Percentiles rank a stretch among this genome's conserved stretches.
These are phyloP conservation scores for Aspergillus transmontanensis DNA, from an alignment of 2,329 filamentous ascomycete genomes.

Conservation along the genomic window DNA sequence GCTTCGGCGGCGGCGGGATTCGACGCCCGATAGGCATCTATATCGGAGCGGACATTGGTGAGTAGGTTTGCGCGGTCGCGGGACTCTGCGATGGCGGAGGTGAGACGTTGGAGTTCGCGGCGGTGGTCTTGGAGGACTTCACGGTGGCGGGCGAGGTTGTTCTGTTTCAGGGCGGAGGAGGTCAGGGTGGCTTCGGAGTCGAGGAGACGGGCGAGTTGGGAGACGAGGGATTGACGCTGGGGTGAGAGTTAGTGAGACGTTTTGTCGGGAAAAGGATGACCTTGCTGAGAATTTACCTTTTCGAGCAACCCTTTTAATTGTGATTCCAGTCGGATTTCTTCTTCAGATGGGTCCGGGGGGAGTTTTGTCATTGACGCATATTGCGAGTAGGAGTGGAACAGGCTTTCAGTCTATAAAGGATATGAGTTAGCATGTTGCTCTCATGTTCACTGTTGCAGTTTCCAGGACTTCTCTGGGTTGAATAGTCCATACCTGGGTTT, in stretches of 20 bases:
- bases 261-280: neutral
- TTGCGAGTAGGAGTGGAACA: conserved; percentile 76
- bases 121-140: conserved; percentile 88
- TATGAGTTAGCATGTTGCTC: neutral
- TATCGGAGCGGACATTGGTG: conserved; percentile 87
- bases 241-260: conserved; percentile 8
- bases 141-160: conserved; percentile 87
- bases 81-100: conserved; percentile 71
- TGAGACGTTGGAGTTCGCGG: conserved; percentile 76
- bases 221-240: conserved; percentile 79
- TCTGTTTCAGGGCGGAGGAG: conserved; percentile 93
- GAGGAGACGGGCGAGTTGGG: conserved; percentile 82
- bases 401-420: conserved; percentile 72
- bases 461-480: neutral
- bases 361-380: conserved; percentile 80
- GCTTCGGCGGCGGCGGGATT: conserved; percentile 84
- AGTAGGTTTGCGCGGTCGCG: conserved; percentile 89
- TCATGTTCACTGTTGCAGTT: neutral
- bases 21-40: conserved; percentile 79
- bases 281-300: conserved; percentile 22
- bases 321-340: conserved; percentile 76
- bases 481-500: conserved; percentile 71
- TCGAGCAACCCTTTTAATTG: conserved; percentile 84
- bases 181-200: conserved; percentile 88
- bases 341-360: conserved; percentile 78